These are phyloP conservation scores for Beta vulgaris DNA, from an alignment of 148 eudicot genomes.

Conservation along the genomic window DNA sequence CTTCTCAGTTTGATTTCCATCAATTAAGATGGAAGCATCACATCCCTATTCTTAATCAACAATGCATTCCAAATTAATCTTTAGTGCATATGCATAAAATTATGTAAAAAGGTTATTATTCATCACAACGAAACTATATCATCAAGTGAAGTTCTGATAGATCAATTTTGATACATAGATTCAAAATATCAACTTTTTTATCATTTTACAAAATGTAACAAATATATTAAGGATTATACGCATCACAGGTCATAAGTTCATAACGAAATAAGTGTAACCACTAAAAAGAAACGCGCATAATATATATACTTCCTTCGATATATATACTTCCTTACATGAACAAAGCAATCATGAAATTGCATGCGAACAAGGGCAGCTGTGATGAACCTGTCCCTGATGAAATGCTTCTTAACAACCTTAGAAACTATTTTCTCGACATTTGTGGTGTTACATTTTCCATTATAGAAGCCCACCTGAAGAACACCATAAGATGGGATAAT, in stretches of 20 bases:
- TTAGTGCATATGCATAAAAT: neutral
- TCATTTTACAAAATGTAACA: too few species aligned
- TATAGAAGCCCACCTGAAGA: slow-evolving; percentile 39
- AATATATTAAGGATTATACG: too few species aligned
- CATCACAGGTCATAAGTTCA: too few species aligned
- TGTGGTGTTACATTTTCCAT: slow-evolving; percentile 29
- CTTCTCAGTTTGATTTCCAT: neutral
- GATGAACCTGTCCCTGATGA: neutral
- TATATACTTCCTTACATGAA: slow-evolving; percentile 35
- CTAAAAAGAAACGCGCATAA: too few species aligned
- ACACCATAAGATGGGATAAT: slow-evolving; percentile 12
- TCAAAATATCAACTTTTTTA: too few species aligned
- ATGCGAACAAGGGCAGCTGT: slow-evolving; percentile 10
- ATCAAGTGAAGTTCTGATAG: too few species aligned
- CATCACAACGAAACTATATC: neutral
- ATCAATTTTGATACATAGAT: too few species aligned
- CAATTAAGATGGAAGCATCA: slow-evolving; percentile 19
- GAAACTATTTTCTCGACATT: slow-evolving; percentile 41
- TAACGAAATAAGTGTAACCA: too few species aligned
- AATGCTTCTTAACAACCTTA: slow-evolving; percentile 13
- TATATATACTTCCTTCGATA: too few species aligned
- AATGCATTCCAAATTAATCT: neutral
- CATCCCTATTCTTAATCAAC: slow-evolving; percentile 17
- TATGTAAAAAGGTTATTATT: neutral
- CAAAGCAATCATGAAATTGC: slow-evolving; percentile 61